Evolutionary conservation across 768 basidiomycete genomes (phyloP).

Genomic region (Amanita thiersii): DNA sequence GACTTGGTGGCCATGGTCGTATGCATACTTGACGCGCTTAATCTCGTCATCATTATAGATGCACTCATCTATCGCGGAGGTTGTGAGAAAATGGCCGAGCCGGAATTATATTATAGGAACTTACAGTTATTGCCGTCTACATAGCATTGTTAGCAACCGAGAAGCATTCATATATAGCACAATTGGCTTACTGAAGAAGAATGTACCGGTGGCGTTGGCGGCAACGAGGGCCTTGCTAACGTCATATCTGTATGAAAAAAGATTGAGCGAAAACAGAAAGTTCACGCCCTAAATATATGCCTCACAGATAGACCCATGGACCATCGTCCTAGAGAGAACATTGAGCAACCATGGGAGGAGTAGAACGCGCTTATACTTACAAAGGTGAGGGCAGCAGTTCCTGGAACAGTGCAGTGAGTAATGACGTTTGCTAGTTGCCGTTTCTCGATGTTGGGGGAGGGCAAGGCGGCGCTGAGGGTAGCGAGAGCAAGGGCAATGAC

Average conservation of each 20-base stretch:
- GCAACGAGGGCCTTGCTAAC: conserved; percentile 14
- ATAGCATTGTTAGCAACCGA: background rate
- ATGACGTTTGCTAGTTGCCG: conserved; percentile 11
- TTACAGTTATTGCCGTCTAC: conserved; percentile 16
- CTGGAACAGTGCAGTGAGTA: conserved; percentile 18
- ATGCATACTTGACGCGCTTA: conserved; percentile 15
- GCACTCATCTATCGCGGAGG: conserved; percentile 16
- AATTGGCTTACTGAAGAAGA: conserved; percentile 21
- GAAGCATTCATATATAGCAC: background rate
- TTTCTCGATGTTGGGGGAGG: too few relatives aligned
- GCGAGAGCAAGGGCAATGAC: too few relatives aligned
- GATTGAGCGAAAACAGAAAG: background rate
- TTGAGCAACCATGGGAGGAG: background rate
- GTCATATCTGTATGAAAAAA: conserved; percentile 9
- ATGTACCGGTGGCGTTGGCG: conserved; percentile 21
- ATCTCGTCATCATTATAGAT: conserved; percentile 17
- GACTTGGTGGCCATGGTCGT: conserved; percentile 22
- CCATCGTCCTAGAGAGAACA: conserved; percentile 17
- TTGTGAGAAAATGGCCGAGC: background rate
- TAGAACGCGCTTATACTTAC: conserved; percentile 11
- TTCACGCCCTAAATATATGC: background rate
- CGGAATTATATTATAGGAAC: background rate
- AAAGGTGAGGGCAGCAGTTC: conserved; percentile 22
- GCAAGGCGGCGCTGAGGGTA: too few relatives aligned
- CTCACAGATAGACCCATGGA: conserved; percentile 14